Evolutionary conservation across 73 alveolate genomes (phyloP).

Genomic region (Paramecium octaurelia): DNA sequence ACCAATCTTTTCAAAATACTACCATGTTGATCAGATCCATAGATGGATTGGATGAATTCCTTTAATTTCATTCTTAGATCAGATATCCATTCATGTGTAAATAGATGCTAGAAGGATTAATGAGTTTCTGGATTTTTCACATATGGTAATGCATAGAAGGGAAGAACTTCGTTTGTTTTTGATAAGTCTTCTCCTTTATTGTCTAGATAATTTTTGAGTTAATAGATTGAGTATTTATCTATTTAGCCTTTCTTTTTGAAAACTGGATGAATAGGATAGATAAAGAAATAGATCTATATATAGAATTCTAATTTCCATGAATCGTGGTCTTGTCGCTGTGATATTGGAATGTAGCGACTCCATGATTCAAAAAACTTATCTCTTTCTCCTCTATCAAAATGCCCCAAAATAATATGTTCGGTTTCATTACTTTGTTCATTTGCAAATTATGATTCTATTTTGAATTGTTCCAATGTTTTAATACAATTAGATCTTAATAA

Average conservation of each 20-base stretch:
- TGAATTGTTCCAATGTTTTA: conserved; percentile 83
- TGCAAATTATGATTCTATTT: conserved; percentile 62
- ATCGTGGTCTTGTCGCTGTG: conserved; percentile 76
- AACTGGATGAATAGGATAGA: conserved; percentile 90
- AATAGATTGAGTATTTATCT: conserved; percentile 81
- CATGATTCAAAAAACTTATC: conserved; percentile 83
- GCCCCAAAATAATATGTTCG: background rate
- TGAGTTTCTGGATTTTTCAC: conserved; percentile 90
- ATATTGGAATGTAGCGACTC: conserved; percentile 87
- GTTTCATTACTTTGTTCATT: background rate
- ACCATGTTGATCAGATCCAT: background rate
- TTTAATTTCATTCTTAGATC: conserved; percentile 78
- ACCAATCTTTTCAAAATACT: background rate
- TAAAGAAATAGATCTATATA: conserved; percentile 88
- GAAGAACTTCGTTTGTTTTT: conserved; percentile 91
- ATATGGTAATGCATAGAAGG: conserved; percentile 95
- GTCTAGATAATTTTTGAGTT: conserved; percentile 87
- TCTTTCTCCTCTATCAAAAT: conserved; percentile 89
- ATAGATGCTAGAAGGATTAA: conserved; percentile 81
- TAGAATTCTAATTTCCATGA: conserved; percentile 87
- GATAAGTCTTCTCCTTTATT: conserved; percentile 79
- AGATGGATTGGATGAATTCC: background rate
- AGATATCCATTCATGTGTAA: conserved; percentile 85
- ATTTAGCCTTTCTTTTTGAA: conserved; percentile 64
- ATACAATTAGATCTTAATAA: conserved; percentile 79